Base-by-base conservation (phyloP, 176 grass and related monocot genomes). In the Otatea glauca region DNA sequence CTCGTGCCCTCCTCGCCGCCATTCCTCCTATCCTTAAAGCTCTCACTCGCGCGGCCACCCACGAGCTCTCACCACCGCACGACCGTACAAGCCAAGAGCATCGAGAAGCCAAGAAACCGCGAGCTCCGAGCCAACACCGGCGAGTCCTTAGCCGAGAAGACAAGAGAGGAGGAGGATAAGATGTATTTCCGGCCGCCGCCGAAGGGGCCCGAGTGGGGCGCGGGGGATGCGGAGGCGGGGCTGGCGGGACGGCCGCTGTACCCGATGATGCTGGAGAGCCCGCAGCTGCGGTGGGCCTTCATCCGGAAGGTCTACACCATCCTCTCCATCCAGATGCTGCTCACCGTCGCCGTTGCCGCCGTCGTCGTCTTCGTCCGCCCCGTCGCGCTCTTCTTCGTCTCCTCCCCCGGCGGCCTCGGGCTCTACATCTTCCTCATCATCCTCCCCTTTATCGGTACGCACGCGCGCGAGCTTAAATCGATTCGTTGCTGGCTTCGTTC, bases 381-480 rank as follows among this genome's bases (percentile, higher is more conserved):
- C 54, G 76, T 98, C 63, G 91, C 93, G 32, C 66, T 49, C 44
- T 98, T 95, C 89, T 98, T 98, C 72, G 91, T 95, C 72, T 90
- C 96, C 49, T 43, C 93, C 3, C 83, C 87, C 53, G 89, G 16
- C 14, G 96, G 93, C 2, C 44, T 98, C 76, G 93, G 76, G 4
- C 89, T 95, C 83, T 98, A 98, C 82, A 95, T 98, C 70, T 95
- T 98, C 80, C 20, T 98, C 77, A 78, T 98, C 83, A 87, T 98
- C 79, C 88, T 95, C 78, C 96, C 96, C 0, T 95, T 98, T 86
- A 93, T 98, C 75, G 83, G 96, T 95, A 72, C 35, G 38, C 6
- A 4, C 20, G 2, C 13, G 2, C 77, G 10, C 58, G 8, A 42
- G 2, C 41, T 2, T 25, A n/a, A 1, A 49, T 49, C 42, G 18